Evolutionary conservation across 2,329 filamentous ascomycete genomes (phyloP), one percentile per base, ranked within the genome.

Genomic region (Pseudocercospora eumusae): DNA sequence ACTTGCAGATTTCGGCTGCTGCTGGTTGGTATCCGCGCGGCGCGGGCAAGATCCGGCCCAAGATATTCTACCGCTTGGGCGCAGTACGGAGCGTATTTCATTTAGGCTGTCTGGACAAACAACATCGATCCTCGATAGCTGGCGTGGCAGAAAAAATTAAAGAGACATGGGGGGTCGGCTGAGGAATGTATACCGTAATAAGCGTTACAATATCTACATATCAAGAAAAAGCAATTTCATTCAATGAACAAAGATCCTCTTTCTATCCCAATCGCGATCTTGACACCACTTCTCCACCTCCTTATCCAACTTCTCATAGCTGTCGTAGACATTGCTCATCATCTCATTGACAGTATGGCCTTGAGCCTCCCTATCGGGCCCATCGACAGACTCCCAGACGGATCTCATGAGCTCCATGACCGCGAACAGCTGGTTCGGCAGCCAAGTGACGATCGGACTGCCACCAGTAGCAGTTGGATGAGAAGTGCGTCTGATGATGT

Each of bases 381-480:
- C 61, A 13, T 57, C 23, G 28, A 74, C 57, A 13, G 75, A 76
- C 28, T 78, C 77, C 67, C 84, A 83, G 1, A 89, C 80, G 36
- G 82, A 78, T 21, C 80, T 77, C 88, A 93, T 93, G 71, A 91
- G 83, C 11, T 82, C 80, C 75, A 93, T 81, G 11, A 93, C 88
- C 1, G 90, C 89, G 66, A 86, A 82, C 53, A 93, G 81, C 79
- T 93, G 90, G 75, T 93, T 93, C 2, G 90, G 90, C 64, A 93
- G 77, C 90, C 90, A 93, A 2, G 89, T 93, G 15, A 93, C 89
- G 64, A 93, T 93, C 3, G 90, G 90, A 68, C 87, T 91, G 18
- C 90, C 90, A 1, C 90, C 90, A 0, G 90, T 93, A 0, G 90
- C 90, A 1, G 88, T 91, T 0, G 90, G 89, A 73, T 93, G 89